Evolutionary conservation across 805 yeast genomes (phyloP).

Genomic region (Diddensiella transvaalensis): DNA sequence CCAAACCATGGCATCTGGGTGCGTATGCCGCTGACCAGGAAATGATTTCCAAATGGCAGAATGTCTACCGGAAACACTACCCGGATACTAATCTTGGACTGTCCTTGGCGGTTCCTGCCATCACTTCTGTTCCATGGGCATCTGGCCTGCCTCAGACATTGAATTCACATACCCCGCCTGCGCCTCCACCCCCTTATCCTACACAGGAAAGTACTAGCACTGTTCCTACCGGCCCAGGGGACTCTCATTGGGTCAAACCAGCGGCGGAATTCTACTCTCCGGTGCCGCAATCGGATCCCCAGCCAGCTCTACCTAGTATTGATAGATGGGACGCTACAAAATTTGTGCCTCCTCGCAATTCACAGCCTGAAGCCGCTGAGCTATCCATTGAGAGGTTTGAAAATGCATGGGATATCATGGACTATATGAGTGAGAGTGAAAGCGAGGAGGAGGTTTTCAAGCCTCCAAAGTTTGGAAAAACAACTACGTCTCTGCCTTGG

Average conservation of each 20-base stretch:
- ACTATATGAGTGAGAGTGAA: not conserved
- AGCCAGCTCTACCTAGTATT: conserved; percentile 14
- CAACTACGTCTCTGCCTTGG: conserved; percentile 11
- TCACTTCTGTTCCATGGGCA: conserved; percentile 2
- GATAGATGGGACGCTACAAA: conserved; percentile 29
- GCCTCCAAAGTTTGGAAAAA: conserved; percentile 18
- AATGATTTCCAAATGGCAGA: conserved; percentile 22
- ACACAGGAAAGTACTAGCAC: not conserved
- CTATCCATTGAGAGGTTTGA: conserved; percentile 12
- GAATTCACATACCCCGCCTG: not conserved
- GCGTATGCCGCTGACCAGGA: conserved; percentile 12
- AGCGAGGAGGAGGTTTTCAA: conserved; percentile 6
- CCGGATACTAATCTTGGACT: not conserved
- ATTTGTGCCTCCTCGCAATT: conserved; percentile 25
- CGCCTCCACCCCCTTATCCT: not conserved
- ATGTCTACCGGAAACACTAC: conserved; percentile 9
- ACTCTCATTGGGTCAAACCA: not conserved
- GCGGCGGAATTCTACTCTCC: conserved; percentile 2
- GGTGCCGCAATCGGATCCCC: not conserved
- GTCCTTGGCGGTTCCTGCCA: not conserved
- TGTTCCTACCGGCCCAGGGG: not conserved
- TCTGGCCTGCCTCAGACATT: not conserved
- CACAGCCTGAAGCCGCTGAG: conserved; percentile 25
- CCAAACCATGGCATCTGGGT: conserved; percentile 37
- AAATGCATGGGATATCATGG: conserved; percentile 17